Evolutionary conservation across 2,329 filamentous ascomycete genomes (phyloP), one percentile per base, ranked within the genome.

Genomic region (Periglandula ipomoeae): DNA sequence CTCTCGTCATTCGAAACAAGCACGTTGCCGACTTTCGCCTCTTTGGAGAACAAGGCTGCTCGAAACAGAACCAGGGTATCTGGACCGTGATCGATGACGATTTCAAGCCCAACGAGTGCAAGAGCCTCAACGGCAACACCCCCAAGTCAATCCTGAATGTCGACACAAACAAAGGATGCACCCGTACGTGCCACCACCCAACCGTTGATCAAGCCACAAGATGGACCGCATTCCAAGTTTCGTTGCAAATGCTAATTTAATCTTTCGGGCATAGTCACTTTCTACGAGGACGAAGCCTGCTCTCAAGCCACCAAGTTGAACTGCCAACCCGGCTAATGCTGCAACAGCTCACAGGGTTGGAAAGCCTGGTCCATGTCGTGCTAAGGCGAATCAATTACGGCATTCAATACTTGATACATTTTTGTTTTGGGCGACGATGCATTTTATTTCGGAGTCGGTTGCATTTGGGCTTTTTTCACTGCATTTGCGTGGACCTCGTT

Each of bases 31-130:
- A 61, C 41, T 59, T 61, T 40, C 58, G 58, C 15, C 39, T 58
- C 32, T 61, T 48, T 26, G 50, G 55, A 13, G 53, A 40, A 1
- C 32, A 46, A 10, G 55, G 49, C 37, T 61, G 58, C 52, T 47
- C 19, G 17, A n/a, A 42, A 2, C 22, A 49, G 22, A 60, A 60
- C 46, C 23, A 54, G 17, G 59, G 59, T 22, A 45, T 61, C 24
- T 61, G 56, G 56, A 60, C 58, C 10, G 53, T 61, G 32, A 56
- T 59, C 17, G 50, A 59, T 19, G 50, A 50, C 5, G 58, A 60
- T 48, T 52, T 60, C 8, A 24, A 26, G 23, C 40, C 48, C 15
- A 38, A 51, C 27, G 47, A 55, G 24, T 59, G 58, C 52, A 56
- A 52, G 35, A 45, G 32, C 27, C 48, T 61, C 23, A 42, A 44